Conservation (phyloP, 2,329 filamentous ascomycete species). For the Arthrobotrys pseudoclavata region DNA sequence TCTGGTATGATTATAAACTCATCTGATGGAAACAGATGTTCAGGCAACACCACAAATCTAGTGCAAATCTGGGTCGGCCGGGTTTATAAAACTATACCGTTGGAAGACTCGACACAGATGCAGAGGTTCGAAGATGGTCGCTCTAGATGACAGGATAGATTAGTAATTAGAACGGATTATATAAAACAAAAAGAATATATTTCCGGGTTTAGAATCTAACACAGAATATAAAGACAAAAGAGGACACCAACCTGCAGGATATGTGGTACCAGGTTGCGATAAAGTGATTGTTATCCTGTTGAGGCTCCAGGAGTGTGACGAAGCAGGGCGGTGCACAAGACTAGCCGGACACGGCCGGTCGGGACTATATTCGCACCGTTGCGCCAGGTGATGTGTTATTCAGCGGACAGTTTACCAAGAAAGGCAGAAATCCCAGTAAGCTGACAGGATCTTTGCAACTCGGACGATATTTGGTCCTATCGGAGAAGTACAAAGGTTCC, state of each 20-base stretch:
- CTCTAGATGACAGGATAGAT: background rate
- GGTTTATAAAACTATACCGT: background rate
- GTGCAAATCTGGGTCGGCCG: background rate
- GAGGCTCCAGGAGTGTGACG: constrained; percentile 17
- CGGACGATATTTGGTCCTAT: constrained; percentile 27
- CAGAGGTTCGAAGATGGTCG: background rate
- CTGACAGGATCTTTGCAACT: constrained; percentile 29
- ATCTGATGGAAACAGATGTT: constrained; percentile 31
- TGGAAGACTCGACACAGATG: background rate
- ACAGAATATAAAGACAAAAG: background rate
- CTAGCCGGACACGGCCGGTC: constrained; percentile 34
- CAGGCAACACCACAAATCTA: background rate
- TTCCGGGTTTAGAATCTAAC: background rate
- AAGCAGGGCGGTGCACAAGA: constrained; percentile 15
- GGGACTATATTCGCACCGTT: constrained; percentile 37
- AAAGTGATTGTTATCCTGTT: background rate
- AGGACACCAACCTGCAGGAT: background rate
- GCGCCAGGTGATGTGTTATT: constrained; percentile 16
- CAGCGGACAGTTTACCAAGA: constrained; percentile 10
- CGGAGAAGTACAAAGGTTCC: background rate
- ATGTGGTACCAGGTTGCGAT: background rate
- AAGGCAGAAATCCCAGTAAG: constrained; percentile 34
- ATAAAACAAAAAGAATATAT: background rate
- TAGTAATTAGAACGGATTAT: constrained; percentile 4
- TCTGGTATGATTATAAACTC: constrained; percentile 34